A percentile compares a stretch with the other conserved stretches of the same genome.
Evolutionary conservation across 495 filamentous ascomycete species (phyloP).

Genomic region (Penicillium bialowiezense): DNA sequence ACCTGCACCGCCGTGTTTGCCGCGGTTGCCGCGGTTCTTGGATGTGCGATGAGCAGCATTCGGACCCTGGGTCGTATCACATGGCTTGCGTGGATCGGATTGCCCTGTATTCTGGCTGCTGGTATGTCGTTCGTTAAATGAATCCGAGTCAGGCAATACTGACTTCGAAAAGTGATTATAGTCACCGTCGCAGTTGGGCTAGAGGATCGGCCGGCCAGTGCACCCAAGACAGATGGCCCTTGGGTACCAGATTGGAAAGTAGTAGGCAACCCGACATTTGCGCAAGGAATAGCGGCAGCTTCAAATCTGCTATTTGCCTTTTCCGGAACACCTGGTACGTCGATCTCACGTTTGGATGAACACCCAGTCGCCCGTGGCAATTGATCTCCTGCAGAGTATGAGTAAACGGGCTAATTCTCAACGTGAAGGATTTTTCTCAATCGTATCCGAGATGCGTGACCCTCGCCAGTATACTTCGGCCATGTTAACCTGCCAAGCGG

Average conservation of each 20-base stretch:
- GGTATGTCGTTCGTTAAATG: constrained; percentile 29
- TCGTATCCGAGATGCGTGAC: constrained; percentile 70
- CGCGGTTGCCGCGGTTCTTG: constrained; percentile 29
- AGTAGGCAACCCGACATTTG: constrained; percentile 23
- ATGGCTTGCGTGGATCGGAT: constrained; percentile 36
- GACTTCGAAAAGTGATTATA: constrained; percentile 56
- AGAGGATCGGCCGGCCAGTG: constrained; percentile 30
- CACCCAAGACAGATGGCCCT: constrained; percentile 13
- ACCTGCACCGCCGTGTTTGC: constrained; percentile 53
- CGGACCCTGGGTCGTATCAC: constrained; percentile 31
- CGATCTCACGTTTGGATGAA: too few relatives aligned
- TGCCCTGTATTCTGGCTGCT: constrained; percentile 29
- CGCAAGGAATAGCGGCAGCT: constrained; percentile 50
- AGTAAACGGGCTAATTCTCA: too few relatives aligned
- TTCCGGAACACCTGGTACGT: constrained; percentile 46
- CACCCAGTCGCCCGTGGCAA: too few relatives aligned
- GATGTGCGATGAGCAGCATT: constrained; percentile 27
- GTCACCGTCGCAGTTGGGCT: constrained; percentile 63
- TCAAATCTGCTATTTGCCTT: constrained; percentile 64
- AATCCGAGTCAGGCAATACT: constrained; percentile 7
- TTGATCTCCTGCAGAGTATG: too few relatives aligned
- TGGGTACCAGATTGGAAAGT: constrained; percentile 25
- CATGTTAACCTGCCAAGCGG: constrained; percentile 37
- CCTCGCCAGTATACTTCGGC: constrained; percentile 58
- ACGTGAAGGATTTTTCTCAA: constrained; percentile 54